These are phyloP conservation scores for Licmophora abbreviata DNA, from an alignment of 108 stramenopile genomes.

Conservation along the genomic window DNA sequence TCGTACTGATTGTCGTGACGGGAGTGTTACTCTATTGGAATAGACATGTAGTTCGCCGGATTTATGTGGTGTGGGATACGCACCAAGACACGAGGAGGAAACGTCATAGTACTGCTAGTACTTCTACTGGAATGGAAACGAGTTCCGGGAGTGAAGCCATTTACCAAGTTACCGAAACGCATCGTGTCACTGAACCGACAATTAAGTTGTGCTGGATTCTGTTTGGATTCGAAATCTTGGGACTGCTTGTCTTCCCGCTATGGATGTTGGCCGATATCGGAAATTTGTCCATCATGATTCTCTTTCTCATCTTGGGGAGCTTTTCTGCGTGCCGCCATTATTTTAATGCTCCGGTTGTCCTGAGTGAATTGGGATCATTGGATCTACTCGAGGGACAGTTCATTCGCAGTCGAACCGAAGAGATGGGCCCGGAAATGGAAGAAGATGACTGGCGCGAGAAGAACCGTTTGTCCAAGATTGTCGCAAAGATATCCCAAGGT, in stretches of 20 bases:
- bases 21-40: neutral
- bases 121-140: neutral
- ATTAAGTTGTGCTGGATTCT: constrained; percentile 16
- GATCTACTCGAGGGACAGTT: constrained; percentile 3
- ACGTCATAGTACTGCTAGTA: neutral
- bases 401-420: too few species aligned
- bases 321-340: constrained; percentile 2
- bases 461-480: neutral
- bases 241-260: constrained; percentile 31
- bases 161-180: constrained; percentile 33
- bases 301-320: neutral
- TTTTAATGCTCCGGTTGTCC: constrained; percentile 4
- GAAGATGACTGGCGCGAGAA: constrained; percentile 6
- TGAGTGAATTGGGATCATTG: constrained; percentile 4
- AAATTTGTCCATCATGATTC: neutral
- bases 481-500: constrained; percentile 2
- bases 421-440: neutral
- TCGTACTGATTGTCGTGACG: neutral
- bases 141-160: neutral
- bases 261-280: neutral
- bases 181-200: constrained; percentile 20
- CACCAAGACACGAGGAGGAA: neutral
- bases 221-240: constrained; percentile 17
- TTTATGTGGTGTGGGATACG: neutral
- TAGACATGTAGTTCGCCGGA: neutral